Evolutionary conservation across 2,329 filamentous ascomycete species (phyloP), one percentile per base, ranked within the genome.

Genomic region (Mycosphaerella sp.): DNA sequence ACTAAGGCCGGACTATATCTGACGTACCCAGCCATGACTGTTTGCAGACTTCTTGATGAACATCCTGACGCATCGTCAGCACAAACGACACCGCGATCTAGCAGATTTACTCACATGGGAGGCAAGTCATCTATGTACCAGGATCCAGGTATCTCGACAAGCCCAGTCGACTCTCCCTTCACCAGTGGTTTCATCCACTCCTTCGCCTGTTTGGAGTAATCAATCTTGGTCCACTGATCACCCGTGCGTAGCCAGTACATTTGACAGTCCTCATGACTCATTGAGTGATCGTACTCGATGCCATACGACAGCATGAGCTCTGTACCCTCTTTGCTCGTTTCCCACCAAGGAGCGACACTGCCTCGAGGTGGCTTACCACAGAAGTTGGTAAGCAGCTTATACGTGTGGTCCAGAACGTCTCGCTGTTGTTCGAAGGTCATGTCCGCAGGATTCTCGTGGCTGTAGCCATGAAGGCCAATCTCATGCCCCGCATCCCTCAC

Each of bases 341-440:
- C 85, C 85, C 85, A 89, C 59, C 79, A 88, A 0, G 85, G 85
- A 0, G 84, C 85, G 0, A 87, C 84, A 39, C 75, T 82, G 0
- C 85, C 85, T 0, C 82, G 73, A 0, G 85, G 86, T 1, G 81
- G 81, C 69, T 87, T 87, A 6, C 85, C 82, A 28, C 60, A 71
- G 60, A 89, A 85, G 0, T 84, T 79, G 0, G 82, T 86, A 16
- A 87, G 73, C 68, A 87, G 75, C 14, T 77, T 76, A 62, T 82
- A 86, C 3, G 85, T 87, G 68, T 86, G 86, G 60, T 85, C 80
- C 0, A 89, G 73, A 10, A 89, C 82, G 53, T 86, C 84, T 16
- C 76, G 75, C 64, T 89, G 85, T 67, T 89, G 85, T 61, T 87
- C 84, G 1, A 85, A 65, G 0, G 76, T 84, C 83, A 88, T 86